Percentiles rank a stretch among this genome's conserved stretches.
Conservation (phyloP, 345 rosid species). For the Crucihimalaya himalaica region DNA sequence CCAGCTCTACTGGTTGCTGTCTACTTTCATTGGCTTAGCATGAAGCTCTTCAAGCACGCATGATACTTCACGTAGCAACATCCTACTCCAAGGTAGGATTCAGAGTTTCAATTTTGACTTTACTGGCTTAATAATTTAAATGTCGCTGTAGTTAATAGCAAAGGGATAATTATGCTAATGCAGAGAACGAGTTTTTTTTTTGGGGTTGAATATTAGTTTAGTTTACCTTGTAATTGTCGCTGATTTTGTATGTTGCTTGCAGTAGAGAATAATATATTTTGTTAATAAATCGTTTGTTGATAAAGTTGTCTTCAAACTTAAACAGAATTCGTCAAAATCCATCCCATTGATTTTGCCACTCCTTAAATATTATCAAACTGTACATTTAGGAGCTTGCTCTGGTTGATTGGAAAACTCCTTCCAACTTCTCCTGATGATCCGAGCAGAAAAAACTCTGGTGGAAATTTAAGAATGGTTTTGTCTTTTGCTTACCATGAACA, state of each 20-base stretch:
- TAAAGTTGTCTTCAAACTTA: background rate
- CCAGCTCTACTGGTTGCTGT: conserved; percentile 66
- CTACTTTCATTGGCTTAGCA: conserved; percentile 93
- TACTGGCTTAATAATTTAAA: background rate
- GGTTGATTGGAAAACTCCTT: no score
- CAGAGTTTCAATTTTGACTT: background rate
- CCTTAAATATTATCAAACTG: no score
- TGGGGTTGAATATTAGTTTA: background rate
- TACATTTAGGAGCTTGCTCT: no score
- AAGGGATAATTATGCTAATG: background rate
- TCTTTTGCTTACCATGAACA: no score
- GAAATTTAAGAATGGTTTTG: no score
- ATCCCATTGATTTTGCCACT: no score
- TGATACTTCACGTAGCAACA: conserved; percentile 36
- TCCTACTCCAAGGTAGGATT: conserved; percentile 1
- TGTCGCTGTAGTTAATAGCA: background rate
- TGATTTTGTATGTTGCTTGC: background rate
- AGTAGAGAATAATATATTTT: background rate
- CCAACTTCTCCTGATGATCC: no score
- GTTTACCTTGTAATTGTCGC: background rate
- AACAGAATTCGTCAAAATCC: background rate
- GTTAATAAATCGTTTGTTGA: background rate
- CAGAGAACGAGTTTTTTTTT: background rate
- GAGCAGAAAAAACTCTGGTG: no score
- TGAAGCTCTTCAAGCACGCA: conserved; percentile 89